These are phyloP conservation scores for Fusarium chaquense DNA, from an alignment of 2,329 filamentous ascomycete genomes.

Conservation along the genomic window DNA sequence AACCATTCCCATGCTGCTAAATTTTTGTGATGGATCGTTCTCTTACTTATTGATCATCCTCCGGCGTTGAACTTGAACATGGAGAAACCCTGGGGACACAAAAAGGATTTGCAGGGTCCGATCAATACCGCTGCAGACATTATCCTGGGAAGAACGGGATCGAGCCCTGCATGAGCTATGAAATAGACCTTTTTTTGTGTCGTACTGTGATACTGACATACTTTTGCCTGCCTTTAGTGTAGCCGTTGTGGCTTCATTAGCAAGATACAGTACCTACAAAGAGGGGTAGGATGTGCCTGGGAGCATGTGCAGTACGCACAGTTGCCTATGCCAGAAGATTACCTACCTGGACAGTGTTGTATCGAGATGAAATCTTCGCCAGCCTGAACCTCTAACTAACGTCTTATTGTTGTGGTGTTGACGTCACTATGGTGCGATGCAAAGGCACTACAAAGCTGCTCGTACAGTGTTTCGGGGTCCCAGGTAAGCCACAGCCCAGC, in stretches of 20 bases:
- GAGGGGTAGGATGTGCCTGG: slow-evolving; percentile 14
- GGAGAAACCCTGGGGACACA: slow-evolving; percentile 15
- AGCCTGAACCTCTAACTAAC: slow-evolving; percentile 30
- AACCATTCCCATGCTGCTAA: not conserved
- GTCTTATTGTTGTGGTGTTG: slow-evolving; percentile 32
- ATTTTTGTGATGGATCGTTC: slow-evolving; percentile 7
- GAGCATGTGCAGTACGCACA: not conserved
- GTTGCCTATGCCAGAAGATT: slow-evolving; percentile 7
- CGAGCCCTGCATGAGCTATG: slow-evolving; percentile 38
- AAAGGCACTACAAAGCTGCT: not conserved
- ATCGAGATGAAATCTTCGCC: slow-evolving; percentile 1
- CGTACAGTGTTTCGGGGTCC: slow-evolving; percentile 39
- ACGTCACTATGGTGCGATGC: slow-evolving; percentile 49
- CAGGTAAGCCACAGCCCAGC: not conserved
- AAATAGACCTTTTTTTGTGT: slow-evolving; percentile 22
- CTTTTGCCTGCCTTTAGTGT: slow-evolving; percentile 21
- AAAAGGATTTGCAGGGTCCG: slow-evolving; percentile 37
- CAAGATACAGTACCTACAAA: not conserved
- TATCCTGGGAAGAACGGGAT: slow-evolving; percentile 23
- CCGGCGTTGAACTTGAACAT: slow-evolving; percentile 15
- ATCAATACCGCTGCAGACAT: slow-evolving; percentile 8
- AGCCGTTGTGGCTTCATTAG: slow-evolving; percentile 1
- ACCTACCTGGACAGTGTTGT: slow-evolving; percentile 2
- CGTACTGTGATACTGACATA: slow-evolving; percentile 14
- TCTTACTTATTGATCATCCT: not conserved